Conservation (phyloP, 2,329 filamentous ascomycete species). For the Calcarisporium arbuscula region DNA sequence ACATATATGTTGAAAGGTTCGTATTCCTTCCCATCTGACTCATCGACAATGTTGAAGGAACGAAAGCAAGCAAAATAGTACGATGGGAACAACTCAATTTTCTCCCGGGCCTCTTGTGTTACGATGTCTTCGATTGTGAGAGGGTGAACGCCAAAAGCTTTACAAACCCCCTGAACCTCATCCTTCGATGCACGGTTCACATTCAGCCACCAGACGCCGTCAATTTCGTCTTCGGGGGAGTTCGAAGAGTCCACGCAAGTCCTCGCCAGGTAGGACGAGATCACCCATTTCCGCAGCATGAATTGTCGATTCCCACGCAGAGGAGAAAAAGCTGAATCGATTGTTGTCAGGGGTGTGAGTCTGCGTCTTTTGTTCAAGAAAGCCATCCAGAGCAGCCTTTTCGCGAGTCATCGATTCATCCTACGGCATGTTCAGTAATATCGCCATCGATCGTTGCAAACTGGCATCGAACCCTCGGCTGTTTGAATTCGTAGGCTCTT, state of each 20-base stretch:
- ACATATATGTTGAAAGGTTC: constrained; percentile 97
- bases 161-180: constrained; percentile 81
- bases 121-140: constrained; percentile 94
- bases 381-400: constrained; percentile 33
- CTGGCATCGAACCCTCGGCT: constrained; percentile 21
- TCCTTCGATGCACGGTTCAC: constrained; percentile 85
- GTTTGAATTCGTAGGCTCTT: constrained; percentile 25
- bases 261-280: constrained; percentile 81
- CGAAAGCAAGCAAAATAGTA: constrained; percentile 99
- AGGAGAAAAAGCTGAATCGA: constrained; percentile 95
- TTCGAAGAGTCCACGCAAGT: constrained; percentile 78
- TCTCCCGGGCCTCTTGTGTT: constrained; percentile 92
- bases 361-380: constrained; percentile 30
- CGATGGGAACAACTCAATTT: constrained; percentile 93
- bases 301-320: constrained; percentile 86
- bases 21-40: constrained; percentile 75
- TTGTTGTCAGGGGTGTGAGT: constrained; percentile 53
- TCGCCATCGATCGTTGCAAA: constrained; percentile 50
- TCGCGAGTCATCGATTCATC: constrained; percentile 38
- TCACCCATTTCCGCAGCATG: constrained; percentile 86
- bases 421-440: constrained; percentile 46
- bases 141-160: constrained; percentile 92
- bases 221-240: constrained; percentile 53
- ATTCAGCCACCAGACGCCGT: constrained; percentile 98
- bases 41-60: constrained; percentile 75